Base-by-base conservation (phyloP, 2,329 filamentous ascomycete genomes). In the Pestalotiopsis sp. region DNA sequence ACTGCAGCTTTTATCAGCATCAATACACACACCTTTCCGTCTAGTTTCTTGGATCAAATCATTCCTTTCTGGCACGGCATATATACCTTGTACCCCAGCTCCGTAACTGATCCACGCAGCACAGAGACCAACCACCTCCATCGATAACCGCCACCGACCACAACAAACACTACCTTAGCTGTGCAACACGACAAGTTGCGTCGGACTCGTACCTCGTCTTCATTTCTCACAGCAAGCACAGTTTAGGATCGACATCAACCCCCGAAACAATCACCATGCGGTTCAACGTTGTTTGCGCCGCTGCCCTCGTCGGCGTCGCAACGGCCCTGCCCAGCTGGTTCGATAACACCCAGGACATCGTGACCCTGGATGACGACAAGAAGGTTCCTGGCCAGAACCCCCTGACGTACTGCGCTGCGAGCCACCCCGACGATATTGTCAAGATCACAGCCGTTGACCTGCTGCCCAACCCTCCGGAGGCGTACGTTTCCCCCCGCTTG, bases 361-460 rank as follows among this genome's bases (percentile, higher is more conserved):
- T 85, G 69, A 81, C 83, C 67, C 80, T 84, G 65, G 84, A 84
- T 69, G 84, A 84, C 31, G 82, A 88, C 61, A 84, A 88, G 79
- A 87, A 90, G 72, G 92, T 98, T 17, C 91, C 93, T 1, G 95
- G 96, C 79, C 85, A 95, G 65, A 97, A 95, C 78, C 95, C 96
- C 38, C 86, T 99, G 69, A 84, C 90, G 77, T 93, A 92, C 82
- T 99, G 96, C 79, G 76, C 81, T 73, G 83, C 84, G 69, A 87
- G 93, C 71, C 92, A 93, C 69, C 81, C 82, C 63, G 80, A 89
- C 65, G 90, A 98, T 79, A 87, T 95, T 68, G 84, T 98, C 74
- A 83, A 84, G 58, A 94, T 99, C 76, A 85, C 94, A 72, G 88
- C 88, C 61, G 94, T 98, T 68, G 91, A 98, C 76, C 82, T 99